A percentile compares a stretch with the other conserved stretches of the same genome.
These are phyloP conservation scores for Saccharomyces hybrid DNA, from an alignment of 1,139 yeast species.

Conservation along the genomic window DNA sequence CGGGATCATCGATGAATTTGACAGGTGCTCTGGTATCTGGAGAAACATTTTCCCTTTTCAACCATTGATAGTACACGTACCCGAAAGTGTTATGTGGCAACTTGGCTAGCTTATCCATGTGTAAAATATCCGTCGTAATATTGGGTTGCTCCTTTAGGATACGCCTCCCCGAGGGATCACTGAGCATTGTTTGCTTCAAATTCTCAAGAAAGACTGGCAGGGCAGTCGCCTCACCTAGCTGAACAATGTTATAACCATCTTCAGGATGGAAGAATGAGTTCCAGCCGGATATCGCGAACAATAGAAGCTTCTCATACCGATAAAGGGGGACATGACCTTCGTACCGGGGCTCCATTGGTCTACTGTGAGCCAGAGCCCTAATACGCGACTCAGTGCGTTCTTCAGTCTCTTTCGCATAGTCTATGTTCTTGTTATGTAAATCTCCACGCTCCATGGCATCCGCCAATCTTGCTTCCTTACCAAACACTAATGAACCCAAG, in stretches of 20 bases:
- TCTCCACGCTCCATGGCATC: constrained; percentile 51
- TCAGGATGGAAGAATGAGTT: constrained; percentile 83
- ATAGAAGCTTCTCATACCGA: constrained; percentile 49
- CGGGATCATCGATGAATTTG: constrained; percentile 78
- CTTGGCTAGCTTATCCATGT: constrained; percentile 50
- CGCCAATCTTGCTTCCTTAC: constrained; percentile 46
- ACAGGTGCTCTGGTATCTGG: constrained; percentile 93
- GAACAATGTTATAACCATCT: constrained; percentile 55
- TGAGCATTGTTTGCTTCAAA: constrained; percentile 65
- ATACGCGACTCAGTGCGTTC: constrained; percentile 29
- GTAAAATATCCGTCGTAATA: constrained; percentile 63
- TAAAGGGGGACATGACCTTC: constrained; percentile 79
- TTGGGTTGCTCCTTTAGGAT: constrained; percentile 75
- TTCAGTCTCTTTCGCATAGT: constrained; percentile 15
- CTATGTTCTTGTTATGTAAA: constrained; percentile 30
- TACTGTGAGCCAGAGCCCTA: constrained; percentile 14
- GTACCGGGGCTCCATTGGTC: constrained; percentile 43
- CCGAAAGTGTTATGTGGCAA: constrained; percentile 76
- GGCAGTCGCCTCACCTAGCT: constrained; percentile 90
- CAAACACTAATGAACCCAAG: constrained; percentile 34
- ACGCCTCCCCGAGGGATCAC: constrained; percentile 66
- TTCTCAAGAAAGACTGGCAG: constrained; percentile 54
- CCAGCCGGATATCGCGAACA: constrained; percentile 70
- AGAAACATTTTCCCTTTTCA: constrained; percentile 78
- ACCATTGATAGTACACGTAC: constrained; percentile 68